Conservation (phyloP, 2,329 filamentous ascomycete genomes). For the Fusarium liriodendri region DNA sequence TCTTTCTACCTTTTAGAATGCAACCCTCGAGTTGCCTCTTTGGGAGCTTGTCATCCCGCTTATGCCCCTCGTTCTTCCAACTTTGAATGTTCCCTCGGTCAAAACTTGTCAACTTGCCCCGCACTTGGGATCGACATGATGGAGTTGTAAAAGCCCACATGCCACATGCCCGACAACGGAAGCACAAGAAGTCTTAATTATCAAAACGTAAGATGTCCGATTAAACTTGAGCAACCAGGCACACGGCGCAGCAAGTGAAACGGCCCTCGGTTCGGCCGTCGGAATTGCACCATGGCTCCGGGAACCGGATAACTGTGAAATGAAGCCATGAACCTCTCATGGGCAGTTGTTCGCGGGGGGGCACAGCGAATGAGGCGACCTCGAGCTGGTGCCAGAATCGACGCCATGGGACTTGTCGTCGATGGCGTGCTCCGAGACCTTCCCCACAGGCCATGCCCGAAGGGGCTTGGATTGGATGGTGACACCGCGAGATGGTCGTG, state of each 20-base stretch:
- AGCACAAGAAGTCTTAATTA: not conserved
- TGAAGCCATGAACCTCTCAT: slow-evolving; percentile 11
- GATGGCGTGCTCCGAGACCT: slow-evolving; percentile 39
- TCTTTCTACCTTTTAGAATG: not conserved
- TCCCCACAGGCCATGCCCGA: slow-evolving; percentile 30
- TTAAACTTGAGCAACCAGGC: not conserved
- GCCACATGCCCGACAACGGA: slow-evolving; percentile 6
- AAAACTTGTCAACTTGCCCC: slow-evolving; percentile 9
- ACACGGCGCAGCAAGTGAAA: slow-evolving; percentile 6
- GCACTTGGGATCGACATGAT: slow-evolving; percentile 6
- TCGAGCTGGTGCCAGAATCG: slow-evolving; percentile 3
- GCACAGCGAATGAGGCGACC: slow-evolving; percentile 26
- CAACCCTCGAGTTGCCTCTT: not conserved
- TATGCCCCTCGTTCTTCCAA: not conserved
- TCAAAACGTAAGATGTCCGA: not conserved
- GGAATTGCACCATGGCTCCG: slow-evolving; percentile 10
- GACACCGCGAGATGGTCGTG: slow-evolving; percentile 2
- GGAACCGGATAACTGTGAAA: not conserved
- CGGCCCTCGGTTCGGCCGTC: slow-evolving; percentile 22
- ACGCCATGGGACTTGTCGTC: slow-evolving; percentile 5
- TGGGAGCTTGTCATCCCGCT: not conserved
- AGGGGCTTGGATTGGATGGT: slow-evolving; percentile 27
- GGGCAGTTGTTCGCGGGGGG: not conserved
- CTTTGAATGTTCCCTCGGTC: not conserved
- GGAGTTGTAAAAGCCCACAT: not conserved